Conservation (phyloP, 768 basidiomycete species). For the Xerocomellus intermedius region DNA sequence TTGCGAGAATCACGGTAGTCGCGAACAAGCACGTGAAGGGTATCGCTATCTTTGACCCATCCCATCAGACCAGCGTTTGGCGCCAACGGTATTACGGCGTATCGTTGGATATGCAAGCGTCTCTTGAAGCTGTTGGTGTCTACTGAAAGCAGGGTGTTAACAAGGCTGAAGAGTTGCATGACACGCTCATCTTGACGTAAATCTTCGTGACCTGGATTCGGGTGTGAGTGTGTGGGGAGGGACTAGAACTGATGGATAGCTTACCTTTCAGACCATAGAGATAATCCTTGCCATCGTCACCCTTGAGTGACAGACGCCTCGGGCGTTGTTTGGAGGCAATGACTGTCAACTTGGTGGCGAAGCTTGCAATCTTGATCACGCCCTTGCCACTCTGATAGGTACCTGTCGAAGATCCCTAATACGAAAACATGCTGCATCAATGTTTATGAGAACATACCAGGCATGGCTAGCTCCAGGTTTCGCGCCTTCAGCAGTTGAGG, state of each 20-base stretch:
- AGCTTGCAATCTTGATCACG: conserved; percentile 78
- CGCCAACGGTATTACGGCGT: conserved; percentile 89
- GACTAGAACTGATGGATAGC: no score
- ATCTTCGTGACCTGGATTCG: conserved; percentile 85
- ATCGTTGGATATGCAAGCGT: conserved; percentile 91
- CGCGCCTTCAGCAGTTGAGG: conserved; percentile 86
- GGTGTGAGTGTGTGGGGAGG: background rate
- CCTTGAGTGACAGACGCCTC: conserved; percentile 79
- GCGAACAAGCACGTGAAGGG: conserved; percentile 92
- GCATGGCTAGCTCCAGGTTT: conserved; percentile 92
- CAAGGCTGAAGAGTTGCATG: conserved; percentile 97
- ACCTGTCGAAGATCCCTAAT: conserved; percentile 42
- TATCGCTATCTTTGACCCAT: conserved; percentile 96
- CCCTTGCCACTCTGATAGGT: conserved; percentile 90
- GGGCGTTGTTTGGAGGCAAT: conserved; percentile 98
- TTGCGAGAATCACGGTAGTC: conserved; percentile 96
- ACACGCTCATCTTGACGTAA: conserved; percentile 98
- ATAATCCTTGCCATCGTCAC: conserved; percentile 91
- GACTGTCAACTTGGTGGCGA: conserved; percentile 86
- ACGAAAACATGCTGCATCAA: background rate
- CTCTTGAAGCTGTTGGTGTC: conserved; percentile 96
- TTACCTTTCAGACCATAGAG: conserved; percentile 88
- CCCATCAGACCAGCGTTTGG: conserved; percentile 93
- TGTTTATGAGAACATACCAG: conserved; percentile 51
- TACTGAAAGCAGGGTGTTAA: conserved; percentile 90